Base-by-base conservation (phyloP, 169 alveolate genomes). In the Fabrea salina region DNA sequence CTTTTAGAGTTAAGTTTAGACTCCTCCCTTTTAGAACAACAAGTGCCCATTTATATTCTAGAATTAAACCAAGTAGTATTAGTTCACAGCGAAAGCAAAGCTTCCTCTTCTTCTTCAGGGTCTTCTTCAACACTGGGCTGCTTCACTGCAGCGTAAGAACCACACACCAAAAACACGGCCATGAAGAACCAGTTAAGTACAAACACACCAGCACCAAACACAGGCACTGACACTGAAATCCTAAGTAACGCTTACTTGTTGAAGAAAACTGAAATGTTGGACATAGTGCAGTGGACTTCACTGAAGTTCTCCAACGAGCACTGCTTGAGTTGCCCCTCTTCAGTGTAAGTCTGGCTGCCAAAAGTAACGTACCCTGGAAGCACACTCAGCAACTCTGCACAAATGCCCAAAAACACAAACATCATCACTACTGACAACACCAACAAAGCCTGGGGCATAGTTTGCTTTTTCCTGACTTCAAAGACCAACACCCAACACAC, bases 401-500 rank as follows among this genome's bases (percentile, higher is more conserved):
- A 75, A 43, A 91, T 75, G 25, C 89, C 89, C 32, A 88, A 76
- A 64, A 91, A 79, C 58, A 87, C 83, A 27, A 88, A 61, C 4
- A 84, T 80, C 22, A 86, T 85, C 6, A 83, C 41, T 8, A 91
- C 68, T 22, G 93, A 59, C 25, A 84, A 79, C 43, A 91, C 58
- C 47, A 81, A 53, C 75, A 91, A 35, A 2, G 94, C 95, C 82
- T 88, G 87, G 7, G 95, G 94, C n/a, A 79, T 56, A 8, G 92
- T 82, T 33, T 81, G 78, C 72, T 86, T 81, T n/a, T 79, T 85
- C 64, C 86, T 91, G 44, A 91, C 71, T 33, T 68, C 51, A 58
- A 50, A 91, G 19, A 85, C 44, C 82, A 67, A 66, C 19, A 89
- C 77, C 39, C 85, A 84, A 47, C 76, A 74, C 41, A 88, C 30